phyloP scores from a whole-genome alignment of 2,329 filamentous ascomycete species.

The Elsinoe necatrix region DNA sequence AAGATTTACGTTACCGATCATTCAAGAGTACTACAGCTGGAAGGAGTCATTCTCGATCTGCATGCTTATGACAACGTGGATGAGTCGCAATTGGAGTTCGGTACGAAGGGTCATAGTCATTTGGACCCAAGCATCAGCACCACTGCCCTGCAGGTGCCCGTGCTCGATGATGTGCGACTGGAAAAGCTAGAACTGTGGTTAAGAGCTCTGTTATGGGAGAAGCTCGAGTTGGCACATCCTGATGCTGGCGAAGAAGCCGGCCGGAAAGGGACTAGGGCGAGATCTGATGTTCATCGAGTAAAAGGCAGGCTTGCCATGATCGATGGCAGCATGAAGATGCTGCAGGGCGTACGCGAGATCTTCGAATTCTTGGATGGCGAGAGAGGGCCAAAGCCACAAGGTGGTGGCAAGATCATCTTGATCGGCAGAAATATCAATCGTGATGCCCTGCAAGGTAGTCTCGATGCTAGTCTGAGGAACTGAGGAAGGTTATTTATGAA shows the following conservation, averaged over 20 bases:
- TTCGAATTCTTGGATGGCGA: conserved; percentile 73
- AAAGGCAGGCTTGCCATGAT: conserved; percentile 68
- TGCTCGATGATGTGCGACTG: conserved; percentile 51
- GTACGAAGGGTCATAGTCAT: conserved; percentile 75
- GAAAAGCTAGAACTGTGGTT: conserved; percentile 69
- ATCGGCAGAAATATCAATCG: conserved; percentile 27
- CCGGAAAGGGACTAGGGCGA: conserved; percentile 43
- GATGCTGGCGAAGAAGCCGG: conserved; percentile 58
- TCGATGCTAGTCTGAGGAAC: conserved; percentile 19
- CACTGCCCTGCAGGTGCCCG: conserved; percentile 59
- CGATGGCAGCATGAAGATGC: conserved; percentile 60
- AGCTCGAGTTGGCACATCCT: conserved; percentile 41
- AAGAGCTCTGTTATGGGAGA: conserved; percentile 75
- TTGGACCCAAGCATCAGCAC: conserved; percentile 87
- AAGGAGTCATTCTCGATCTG: conserved; percentile 79
- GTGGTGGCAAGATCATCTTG: conserved; percentile 28
- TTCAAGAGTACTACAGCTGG: conserved; percentile 69
- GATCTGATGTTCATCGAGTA: conserved; percentile 76
- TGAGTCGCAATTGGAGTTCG: conserved; percentile 54
- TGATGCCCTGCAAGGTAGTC: conserved; percentile 24
- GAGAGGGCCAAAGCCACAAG: conserved; percentile 6
- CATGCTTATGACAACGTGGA: conserved; percentile 85
- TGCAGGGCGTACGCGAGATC: conserved; percentile 87
- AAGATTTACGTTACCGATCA: conserved; percentile 74
- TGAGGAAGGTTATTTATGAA: not conserved